Conservation (phyloP, 2,329 filamentous ascomycete genomes). For the Alternaria atra region DNA sequence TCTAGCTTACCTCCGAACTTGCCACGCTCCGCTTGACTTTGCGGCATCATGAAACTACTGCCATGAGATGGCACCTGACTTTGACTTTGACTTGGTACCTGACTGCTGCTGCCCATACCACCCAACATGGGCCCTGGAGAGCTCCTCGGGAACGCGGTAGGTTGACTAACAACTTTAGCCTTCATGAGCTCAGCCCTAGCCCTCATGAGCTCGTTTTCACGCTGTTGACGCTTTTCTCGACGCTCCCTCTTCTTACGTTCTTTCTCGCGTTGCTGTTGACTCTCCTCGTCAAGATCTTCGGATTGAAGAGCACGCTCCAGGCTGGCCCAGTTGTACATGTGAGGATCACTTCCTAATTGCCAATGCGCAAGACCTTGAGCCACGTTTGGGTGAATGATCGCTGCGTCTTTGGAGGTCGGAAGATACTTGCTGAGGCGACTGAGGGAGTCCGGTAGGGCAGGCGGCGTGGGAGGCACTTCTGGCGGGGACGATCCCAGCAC, state of each 20-base stretch:
- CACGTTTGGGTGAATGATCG: conserved; percentile 44
- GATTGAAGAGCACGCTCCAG: conserved; percentile 40
- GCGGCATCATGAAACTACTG: conserved; percentile 15
- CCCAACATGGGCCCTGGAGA: conserved; percentile 38
- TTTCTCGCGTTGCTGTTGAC: conserved; percentile 50
- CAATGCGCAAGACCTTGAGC: conserved; percentile 54
- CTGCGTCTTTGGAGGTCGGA: conserved; percentile 22
- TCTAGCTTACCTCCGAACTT: conserved; percentile 45
- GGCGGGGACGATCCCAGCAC: conserved; percentile 17
- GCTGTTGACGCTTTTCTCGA: conserved; percentile 52
- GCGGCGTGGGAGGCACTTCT: conserved; percentile 5
- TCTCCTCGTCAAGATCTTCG: conserved; percentile 44
- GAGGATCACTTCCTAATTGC: conserved; percentile 50
- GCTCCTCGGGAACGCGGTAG: conserved; percentile 29
- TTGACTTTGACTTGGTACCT: conserved; percentile 26
- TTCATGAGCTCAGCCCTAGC: conserved; percentile 30
- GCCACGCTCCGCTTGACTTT: conserved; percentile 49
- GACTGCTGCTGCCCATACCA: conserved; percentile 37
- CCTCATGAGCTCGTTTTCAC: conserved; percentile 46
- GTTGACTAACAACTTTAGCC: conserved; percentile 32
- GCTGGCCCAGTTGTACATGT: conserved; percentile 53
- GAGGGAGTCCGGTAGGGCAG: conserved; percentile 24
- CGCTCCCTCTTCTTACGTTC: conserved; percentile 52
- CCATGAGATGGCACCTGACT: conserved; percentile 6
- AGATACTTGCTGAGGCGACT: conserved; percentile 51